A percentile compares a stretch with the other conserved stretches of the same genome.
phyloP scores from a whole-genome alignment of 129 eudicot genomes.

The Chrysanthemum lavandulifolium region DNA sequence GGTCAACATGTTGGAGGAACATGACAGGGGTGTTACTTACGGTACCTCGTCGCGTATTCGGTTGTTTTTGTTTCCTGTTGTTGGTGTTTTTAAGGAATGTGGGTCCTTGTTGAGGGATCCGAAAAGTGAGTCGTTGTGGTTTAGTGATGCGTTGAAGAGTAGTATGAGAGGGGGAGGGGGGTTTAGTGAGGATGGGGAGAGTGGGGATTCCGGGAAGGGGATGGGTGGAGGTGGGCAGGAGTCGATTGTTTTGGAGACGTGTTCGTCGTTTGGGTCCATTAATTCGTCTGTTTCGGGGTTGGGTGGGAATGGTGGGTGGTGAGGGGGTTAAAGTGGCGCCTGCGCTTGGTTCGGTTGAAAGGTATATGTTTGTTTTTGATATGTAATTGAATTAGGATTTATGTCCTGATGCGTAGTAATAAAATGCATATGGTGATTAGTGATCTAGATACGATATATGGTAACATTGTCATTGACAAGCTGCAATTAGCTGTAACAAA shows the following conservation, averaged over 20 bases:
- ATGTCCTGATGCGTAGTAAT: neutral
- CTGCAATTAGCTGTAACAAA: neutral
- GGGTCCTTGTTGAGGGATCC: slow-evolving; percentile 54
- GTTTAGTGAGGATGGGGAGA: slow-evolving; percentile 34
- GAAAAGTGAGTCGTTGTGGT: slow-evolving; percentile 51
- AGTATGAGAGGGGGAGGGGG: slow-evolving; percentile 50
- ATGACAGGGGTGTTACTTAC: slow-evolving; percentile 44
- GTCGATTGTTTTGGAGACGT: slow-evolving; percentile 73
- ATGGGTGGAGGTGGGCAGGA: slow-evolving; percentile 49
- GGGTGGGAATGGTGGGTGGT: slow-evolving; percentile 39
- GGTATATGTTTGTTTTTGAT: neutral
- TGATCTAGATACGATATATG: neutral
- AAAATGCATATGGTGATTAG: neutral
- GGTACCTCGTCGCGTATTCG: slow-evolving; percentile 56
- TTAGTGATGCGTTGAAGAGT: slow-evolving; percentile 67
- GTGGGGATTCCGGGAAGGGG: slow-evolving; percentile 38
- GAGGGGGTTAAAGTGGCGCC: slow-evolving; percentile 37
- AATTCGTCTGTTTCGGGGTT: slow-evolving; percentile 56
- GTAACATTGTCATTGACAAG: no score
- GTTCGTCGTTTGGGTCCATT: slow-evolving; percentile 76
- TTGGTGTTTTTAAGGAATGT: slow-evolving; percentile 6
- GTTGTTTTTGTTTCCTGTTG: slow-evolving; percentile 62
- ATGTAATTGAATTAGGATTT: neutral
- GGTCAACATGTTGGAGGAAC: slow-evolving; percentile 76
- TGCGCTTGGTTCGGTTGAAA: slow-evolving; percentile 53